Percentiles rank a stretch among this genome's conserved stretches.
Evolutionary conservation across 345 rosid species (phyloP).

Genomic region (Rubroshorea leprosula): DNA sequence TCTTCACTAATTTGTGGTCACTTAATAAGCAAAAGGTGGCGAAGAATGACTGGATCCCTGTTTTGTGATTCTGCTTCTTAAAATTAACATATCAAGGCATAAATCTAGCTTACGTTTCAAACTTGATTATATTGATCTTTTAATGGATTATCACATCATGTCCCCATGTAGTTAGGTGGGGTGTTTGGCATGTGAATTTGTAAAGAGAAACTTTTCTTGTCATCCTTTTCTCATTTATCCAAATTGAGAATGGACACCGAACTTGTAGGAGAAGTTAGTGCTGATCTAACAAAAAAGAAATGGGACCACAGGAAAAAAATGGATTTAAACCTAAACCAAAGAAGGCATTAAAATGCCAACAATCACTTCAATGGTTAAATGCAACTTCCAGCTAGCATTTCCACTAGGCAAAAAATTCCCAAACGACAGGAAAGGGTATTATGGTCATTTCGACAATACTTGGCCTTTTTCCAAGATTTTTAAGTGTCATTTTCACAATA

Average conservation of each 20-base stretch:
- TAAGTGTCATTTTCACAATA: constrained; percentile 17
- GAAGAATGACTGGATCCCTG: neutral
- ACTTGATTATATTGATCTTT: constrained; percentile 6
- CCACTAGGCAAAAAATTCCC: too few species aligned
- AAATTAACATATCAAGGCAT: neutral
- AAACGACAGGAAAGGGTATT: too few species aligned
- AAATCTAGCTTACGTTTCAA: constrained; percentile 11
- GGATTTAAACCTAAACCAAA: constrained; percentile 17
- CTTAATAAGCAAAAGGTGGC: neutral
- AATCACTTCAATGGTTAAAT: constrained; percentile 2
- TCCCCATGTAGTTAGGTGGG: constrained; percentile 33
- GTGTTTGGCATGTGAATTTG: constrained; percentile 34
- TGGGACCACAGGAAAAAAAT: constrained; percentile 37
- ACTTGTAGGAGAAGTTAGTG: constrained; percentile 36
- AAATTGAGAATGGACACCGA: constrained; percentile 32
- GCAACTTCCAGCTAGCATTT: constrained; percentile 1
- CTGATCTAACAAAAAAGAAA: constrained; percentile 11
- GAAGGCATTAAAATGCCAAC: too few species aligned
- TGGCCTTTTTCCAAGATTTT: too few species aligned
- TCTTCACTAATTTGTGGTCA: neutral
- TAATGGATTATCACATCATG: constrained; percentile 35
- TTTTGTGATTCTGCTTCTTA: neutral
- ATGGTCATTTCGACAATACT: too few species aligned
- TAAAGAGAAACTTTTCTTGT: constrained; percentile 26
- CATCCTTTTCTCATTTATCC: constrained; percentile 26